phyloP scores from a whole-genome alignment of 2,329 filamentous ascomycete genomes.

The Calcarisporium arbuscula region DNA sequence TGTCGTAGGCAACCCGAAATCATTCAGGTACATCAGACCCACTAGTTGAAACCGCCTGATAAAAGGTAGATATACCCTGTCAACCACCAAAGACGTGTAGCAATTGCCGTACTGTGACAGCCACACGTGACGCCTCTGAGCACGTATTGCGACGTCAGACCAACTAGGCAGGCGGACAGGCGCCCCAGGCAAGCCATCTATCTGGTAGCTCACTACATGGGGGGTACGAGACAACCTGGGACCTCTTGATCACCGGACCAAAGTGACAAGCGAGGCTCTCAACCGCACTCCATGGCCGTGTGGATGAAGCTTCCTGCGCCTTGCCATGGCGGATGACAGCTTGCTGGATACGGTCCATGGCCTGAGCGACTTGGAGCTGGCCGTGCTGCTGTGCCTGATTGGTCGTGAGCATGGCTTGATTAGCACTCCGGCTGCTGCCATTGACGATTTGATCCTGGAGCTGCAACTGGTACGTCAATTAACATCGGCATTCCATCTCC shows the following conservation, averaged over 20 bases:
- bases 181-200: no score
- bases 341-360: slow-evolving; percentile 66
- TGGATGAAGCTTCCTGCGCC: slow-evolving; percentile 10
- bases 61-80: no score
- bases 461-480: slow-evolving; percentile 57
- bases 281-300: slow-evolving; percentile 24
- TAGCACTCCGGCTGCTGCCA: slow-evolving; percentile 56
- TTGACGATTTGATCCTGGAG: slow-evolving; percentile 68
- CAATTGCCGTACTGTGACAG: neutral
- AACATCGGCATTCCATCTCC: no score
- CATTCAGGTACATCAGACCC: no score
- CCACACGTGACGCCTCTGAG: slow-evolving; percentile 8
- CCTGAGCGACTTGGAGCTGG: slow-evolving; percentile 83
- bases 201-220: no score
- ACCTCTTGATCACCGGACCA: no score
- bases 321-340: slow-evolving; percentile 53
- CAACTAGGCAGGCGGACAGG: slow-evolving; percentile 8
- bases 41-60: no score
- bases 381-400: slow-evolving; percentile 73
- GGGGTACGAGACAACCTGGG: no score
- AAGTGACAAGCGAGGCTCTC: no score
- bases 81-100: no score
- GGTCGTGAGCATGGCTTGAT: slow-evolving; percentile 84
- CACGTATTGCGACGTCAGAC: no score
- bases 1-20: no score